Base-by-base conservation (phyloP, 2,329 filamentous ascomycete species). In the Akanthomyces dipterigenus region DNA sequence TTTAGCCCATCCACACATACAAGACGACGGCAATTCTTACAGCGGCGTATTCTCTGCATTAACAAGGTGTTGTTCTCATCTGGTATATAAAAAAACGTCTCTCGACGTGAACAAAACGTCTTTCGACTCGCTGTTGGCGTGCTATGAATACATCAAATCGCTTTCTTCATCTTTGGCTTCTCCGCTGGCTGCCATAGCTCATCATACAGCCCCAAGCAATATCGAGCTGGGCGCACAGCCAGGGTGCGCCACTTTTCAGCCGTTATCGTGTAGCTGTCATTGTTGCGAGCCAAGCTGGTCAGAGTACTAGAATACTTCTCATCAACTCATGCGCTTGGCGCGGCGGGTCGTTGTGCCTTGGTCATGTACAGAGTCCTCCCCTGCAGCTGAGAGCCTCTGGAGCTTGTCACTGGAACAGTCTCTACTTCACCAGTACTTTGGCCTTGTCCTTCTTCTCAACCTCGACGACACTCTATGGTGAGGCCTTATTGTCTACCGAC, bases 121-220 rank as follows among this genome's bases (percentile, higher is more conserved):
- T 54, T 54, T 36, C 51, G 38, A 55, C 51, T 55, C 40, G 54
- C 54, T 55, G 28, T 40, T 22, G n/a, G 26, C 46, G 40, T 46
- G 54, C 54, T 46, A 55, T 18, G 36, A 36, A 34, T 45, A 34
- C 54, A 55, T 55, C 28, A 8, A 42, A 28, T 46, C n/a, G 26
- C 40, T 55, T n/a, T 46, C 40, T 20, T 22, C 40, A 11, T 26
- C 55, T 57, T 48, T 20, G 5, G 8, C 6, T 31, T n/a, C 31
- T 48, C 26, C 6, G 42, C 43, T 20, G 20, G 22, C 20, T 26
- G n/a, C 22, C 34, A n/a, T 24, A n/a, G 49, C 49, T 40, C 42
- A 9, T 57, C 26, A 46, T 9, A 24, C 43, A 40, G 28, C 16
- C 7, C 5, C 50, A 54, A 49, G 20, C 43, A 48, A 22, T n/a